Evolutionary conservation across 768 basidiomycete genomes (phyloP), one percentile per base, ranked within the genome.

Genomic region (Tylopilus cervinicoccineus): DNA sequence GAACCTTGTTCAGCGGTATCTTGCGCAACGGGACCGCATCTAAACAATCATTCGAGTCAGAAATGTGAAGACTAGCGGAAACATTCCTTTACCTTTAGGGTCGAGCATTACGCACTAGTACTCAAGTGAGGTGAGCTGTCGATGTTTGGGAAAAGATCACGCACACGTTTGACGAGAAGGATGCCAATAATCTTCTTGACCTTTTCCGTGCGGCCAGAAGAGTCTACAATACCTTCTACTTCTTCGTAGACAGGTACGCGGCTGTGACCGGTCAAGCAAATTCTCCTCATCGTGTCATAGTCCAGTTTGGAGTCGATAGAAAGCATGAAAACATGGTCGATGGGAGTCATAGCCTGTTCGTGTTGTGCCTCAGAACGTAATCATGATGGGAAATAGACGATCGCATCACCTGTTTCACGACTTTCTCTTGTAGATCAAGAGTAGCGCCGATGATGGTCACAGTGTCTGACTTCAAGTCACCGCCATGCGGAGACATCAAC

Each of bases 381-480:
- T 33, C 10, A 9, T n/a, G 9, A 13, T 2, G 20, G 1, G 1
- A 17, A 11, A 37, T 1, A 38, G 12, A 32, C 5, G 17, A 20
- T 20, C 1, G 6, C 14, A 17, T 49, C 24, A 79, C 81, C 72
- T 86, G 84, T 55, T 69, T 75, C 27, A 88, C 86, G 29, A 85
- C 84, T 62, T 93, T 94, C 58, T 88, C 88, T 61, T 94, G 92
- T 13, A 95, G 67, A 62, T 93, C 92, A 20, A 95, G 79, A 0
- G 90, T 90, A 1, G 88, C 88, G 16, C 91, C 90, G 32, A 93
- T 92, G 64, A 94, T 93, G 2, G 84, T 83, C 43, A 93, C 88
- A 0, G 92, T 94, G 61, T 94, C 92, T 1, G 71, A 79, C 59
- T 89, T 86, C 37, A 94, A 72, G 62, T 95, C 93, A 11, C 93